phyloP scores from a whole-genome alignment of 805 yeast genomes.

The Saccharomycopsis selenospora region DNA sequence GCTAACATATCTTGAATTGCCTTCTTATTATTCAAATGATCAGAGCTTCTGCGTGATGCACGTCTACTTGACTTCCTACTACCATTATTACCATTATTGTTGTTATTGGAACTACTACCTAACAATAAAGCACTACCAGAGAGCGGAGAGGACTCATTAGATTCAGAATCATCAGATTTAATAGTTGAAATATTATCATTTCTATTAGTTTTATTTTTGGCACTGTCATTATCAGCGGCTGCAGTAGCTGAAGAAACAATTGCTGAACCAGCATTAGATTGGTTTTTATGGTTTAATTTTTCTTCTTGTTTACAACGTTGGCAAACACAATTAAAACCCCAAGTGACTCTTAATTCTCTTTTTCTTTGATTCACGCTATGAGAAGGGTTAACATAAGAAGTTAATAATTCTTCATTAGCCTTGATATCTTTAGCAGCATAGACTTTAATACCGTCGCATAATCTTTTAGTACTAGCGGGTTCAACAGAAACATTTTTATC shows the following conservation, averaged over 20 bases:
- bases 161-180: not conserved
- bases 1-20: slow-evolving; percentile 44
- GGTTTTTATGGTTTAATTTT: slow-evolving; percentile 37
- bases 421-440: slow-evolving; percentile 51
- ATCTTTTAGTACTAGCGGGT: slow-evolving; percentile 33
- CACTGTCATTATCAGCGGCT: not conserved
- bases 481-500: slow-evolving; percentile 59
- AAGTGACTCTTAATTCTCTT: slow-evolving; percentile 58
- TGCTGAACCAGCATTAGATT: slow-evolving; percentile 32
- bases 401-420: slow-evolving; percentile 60
- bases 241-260: not conserved
- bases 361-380: slow-evolving; percentile 57
- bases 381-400: slow-evolving; percentile 63
- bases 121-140: not conserved
- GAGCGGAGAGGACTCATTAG: not conserved
- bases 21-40: slow-evolving; percentile 24
- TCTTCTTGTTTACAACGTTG: slow-evolving; percentile 54
- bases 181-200: slow-evolving; percentile 17
- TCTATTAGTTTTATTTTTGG: slow-evolving; percentile 27
- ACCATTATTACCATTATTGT: not conserved
- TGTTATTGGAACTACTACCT: too few species aligned
- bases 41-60: slow-evolving; percentile 23
- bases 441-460: slow-evolving; percentile 47
- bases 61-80: not conserved
- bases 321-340: slow-evolving; percentile 76